phyloP scores from a whole-genome alignment of 352 stramenopile genomes.

The Phytophthora palmivora region DNA sequence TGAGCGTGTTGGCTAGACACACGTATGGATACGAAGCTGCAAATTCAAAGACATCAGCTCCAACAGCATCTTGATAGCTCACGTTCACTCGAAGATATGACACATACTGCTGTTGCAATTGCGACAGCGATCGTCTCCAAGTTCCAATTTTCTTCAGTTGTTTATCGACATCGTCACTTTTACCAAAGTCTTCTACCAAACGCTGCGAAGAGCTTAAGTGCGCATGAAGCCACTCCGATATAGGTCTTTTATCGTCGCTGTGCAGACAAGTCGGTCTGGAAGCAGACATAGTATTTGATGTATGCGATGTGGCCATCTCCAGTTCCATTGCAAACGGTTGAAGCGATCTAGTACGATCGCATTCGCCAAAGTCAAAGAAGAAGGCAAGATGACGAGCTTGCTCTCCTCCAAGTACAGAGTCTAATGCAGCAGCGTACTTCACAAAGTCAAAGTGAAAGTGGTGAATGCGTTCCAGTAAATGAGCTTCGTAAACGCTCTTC shows the following conservation, averaged over 20 bases:
- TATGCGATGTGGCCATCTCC: slow-evolving; percentile 2
- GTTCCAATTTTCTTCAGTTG: slow-evolving; percentile 8
- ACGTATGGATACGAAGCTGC: slow-evolving; percentile 53
- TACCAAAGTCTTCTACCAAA: too few species aligned
- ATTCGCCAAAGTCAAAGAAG: slow-evolving; percentile 35
- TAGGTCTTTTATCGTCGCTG: slow-evolving; percentile 31
- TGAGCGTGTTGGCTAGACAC: slow-evolving; percentile 28
- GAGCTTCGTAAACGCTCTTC: slow-evolving; percentile 47
- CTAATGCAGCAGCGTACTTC: slow-evolving; percentile 20
- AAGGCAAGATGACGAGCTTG: slow-evolving; percentile 35
- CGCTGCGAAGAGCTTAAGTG: too few species aligned
- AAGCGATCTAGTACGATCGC: slow-evolving; percentile 8
- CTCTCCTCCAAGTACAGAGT: slow-evolving; percentile 29
- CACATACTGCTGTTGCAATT: slow-evolving; percentile 41
- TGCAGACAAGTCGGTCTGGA: background rate
- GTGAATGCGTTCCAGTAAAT: slow-evolving; percentile 50
- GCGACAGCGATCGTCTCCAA: slow-evolving; percentile 25
- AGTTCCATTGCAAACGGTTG: slow-evolving; percentile 34
- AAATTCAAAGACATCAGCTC: slow-evolving; percentile 55
- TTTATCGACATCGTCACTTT: background rate
- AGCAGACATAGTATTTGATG: background rate
- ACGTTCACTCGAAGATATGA: slow-evolving; percentile 33
- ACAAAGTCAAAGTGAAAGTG: slow-evolving; percentile 54
- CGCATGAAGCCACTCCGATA: slow-evolving; percentile 43
- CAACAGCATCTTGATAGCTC: slow-evolving; percentile 48